Evolutionary conservation across 306 rosid genomes (phyloP).

Genomic region (Lathyrus sativus): DNA sequence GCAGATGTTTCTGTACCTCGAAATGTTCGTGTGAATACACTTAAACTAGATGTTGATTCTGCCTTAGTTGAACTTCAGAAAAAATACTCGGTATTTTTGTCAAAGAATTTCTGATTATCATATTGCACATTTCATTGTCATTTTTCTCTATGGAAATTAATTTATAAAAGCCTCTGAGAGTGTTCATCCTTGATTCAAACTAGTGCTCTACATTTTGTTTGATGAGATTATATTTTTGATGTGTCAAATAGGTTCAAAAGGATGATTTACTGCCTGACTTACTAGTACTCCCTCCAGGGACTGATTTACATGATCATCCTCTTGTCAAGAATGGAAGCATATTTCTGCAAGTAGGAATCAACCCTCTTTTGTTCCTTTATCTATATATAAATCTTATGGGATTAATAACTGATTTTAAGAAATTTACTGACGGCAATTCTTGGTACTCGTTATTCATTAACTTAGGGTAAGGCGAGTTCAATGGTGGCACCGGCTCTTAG

Average conservation of each 20-base stretch:
- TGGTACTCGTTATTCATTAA: slow-evolving; percentile 13
- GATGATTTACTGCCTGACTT: slow-evolving; percentile 78
- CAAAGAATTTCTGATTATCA: slow-evolving; percentile 8
- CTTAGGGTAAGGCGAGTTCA: slow-evolving; percentile 90
- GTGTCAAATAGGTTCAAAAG: slow-evolving; percentile 62
- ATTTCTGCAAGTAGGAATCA: slow-evolving; percentile 79
- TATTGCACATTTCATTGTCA: neutral
- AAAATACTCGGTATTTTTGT: slow-evolving; percentile 53
- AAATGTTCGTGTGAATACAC: slow-evolving; percentile 85
- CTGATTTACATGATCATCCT: slow-evolving; percentile 85
- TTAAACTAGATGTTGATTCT: slow-evolving; percentile 70
- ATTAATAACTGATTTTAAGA: slow-evolving; percentile 2
- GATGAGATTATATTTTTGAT: slow-evolving; percentile 2
- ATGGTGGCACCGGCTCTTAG: slow-evolving; percentile 93
- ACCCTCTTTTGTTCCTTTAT: neutral
- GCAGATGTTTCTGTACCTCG: slow-evolving; percentile 76
- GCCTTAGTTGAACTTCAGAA: slow-evolving; percentile 64
- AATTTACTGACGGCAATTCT: neutral
- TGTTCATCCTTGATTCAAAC: slow-evolving; percentile 4
- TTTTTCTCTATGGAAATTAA: slow-evolving; percentile 16
- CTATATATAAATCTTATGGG: neutral
- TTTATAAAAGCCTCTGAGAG: neutral
- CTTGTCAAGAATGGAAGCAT: slow-evolving; percentile 75
- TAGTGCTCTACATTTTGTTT: neutral
- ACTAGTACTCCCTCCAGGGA: slow-evolving; percentile 80